Base-by-base conservation (phyloP, 2,329 filamentous ascomycete genomes). In the Colletotrichum magnum region DNA sequence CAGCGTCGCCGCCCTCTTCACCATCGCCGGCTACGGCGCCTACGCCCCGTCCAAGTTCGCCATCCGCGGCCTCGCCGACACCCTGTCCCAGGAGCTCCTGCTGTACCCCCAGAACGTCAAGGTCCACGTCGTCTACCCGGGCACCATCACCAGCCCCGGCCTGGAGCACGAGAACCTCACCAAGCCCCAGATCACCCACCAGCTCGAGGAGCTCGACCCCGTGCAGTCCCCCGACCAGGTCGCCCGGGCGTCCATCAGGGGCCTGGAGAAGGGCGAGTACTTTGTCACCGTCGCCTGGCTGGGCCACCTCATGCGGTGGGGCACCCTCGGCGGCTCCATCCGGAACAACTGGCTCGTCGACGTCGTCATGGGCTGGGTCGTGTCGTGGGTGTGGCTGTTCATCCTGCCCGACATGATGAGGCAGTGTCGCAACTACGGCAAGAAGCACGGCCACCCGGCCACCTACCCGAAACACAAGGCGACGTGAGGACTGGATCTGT, bases 11-110 rank as follows among this genome's bases (percentile, higher is more conserved):
- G 92, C 92, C 2, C 92, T 97, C 74, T 90, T 92, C 74, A 89
- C 93, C 13, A 80, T 97, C 41, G 88, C 91, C 13, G 96, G 96
- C 28, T 99, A 99, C 80, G 87, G 86, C 0, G 88, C 94, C 0
- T 99, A 99, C 80, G 88, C 90, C 0, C 94, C 95, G 3, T 87
- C 92, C 64, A 99, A 99, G 82, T 91, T 91, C 62, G 96, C 96
- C 1, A 85, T 99, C 73, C 90, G 94, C 67, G 92, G 90, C 16
- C 86, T 99, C 15, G 92, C 93, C 62, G 96, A 99, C 78, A 92
- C 91, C 0, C 85, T 99, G 58, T 90, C 89, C 24, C 93, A 95
- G 77, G 96, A 99, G 81, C 84, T 97, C 51, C 85, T 94, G 75
- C 84, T 98, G 59, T 99, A 98, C 84, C 94, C 95, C 52, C 92